Conservation (phyloP, 2,329 filamentous ascomycete genomes). For the Xylaria sp. region DNA sequence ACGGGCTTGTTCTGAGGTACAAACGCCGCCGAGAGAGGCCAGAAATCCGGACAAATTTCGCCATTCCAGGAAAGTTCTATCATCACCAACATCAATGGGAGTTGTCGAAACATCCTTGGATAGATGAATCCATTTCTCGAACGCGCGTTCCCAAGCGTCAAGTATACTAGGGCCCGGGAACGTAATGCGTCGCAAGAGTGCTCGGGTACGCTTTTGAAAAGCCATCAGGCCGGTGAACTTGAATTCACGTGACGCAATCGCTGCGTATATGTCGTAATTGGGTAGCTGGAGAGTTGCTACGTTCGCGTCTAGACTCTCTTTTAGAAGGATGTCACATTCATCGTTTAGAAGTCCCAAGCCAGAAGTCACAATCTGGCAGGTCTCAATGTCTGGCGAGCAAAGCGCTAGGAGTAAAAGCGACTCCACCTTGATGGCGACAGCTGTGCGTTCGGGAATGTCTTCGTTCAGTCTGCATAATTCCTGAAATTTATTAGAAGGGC, state of each 20-base stretch:
- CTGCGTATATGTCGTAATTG: slow-evolving; percentile 69
- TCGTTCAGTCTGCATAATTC: slow-evolving; percentile 64
- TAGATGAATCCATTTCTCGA: slow-evolving; percentile 71
- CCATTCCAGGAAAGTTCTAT: slow-evolving; percentile 70
- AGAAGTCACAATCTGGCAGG: slow-evolving; percentile 70
- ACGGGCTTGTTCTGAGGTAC: slow-evolving; percentile 67
- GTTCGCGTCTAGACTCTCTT: slow-evolving; percentile 60
- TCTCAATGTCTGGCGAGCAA: slow-evolving; percentile 72
- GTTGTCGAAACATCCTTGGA: slow-evolving; percentile 71
- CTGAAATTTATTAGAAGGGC: slow-evolving; percentile 49
- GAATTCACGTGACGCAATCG: slow-evolving; percentile 71
- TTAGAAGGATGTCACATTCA: slow-evolving; percentile 66
- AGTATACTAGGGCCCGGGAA: slow-evolving; percentile 74
- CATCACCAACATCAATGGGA: slow-evolving; percentile 61
- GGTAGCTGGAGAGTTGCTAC: slow-evolving; percentile 63
- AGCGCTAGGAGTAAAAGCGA: slow-evolving; percentile 70
- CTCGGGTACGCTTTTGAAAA: slow-evolving; percentile 73
- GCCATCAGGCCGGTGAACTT: slow-evolving; percentile 75
- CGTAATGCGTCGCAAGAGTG: slow-evolving; percentile 67
- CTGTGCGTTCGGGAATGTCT: slow-evolving; percentile 64
- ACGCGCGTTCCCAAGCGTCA: slow-evolving; percentile 72
- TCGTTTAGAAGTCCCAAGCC: slow-evolving; percentile 71
- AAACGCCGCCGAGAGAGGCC: slow-evolving; percentile 72
- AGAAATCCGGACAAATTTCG: slow-evolving; percentile 75
- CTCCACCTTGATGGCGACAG: slow-evolving; percentile 66